phyloP scores from a whole-genome alignment of 2,329 filamentous ascomycete species.

The Zasmidium cellare region DNA sequence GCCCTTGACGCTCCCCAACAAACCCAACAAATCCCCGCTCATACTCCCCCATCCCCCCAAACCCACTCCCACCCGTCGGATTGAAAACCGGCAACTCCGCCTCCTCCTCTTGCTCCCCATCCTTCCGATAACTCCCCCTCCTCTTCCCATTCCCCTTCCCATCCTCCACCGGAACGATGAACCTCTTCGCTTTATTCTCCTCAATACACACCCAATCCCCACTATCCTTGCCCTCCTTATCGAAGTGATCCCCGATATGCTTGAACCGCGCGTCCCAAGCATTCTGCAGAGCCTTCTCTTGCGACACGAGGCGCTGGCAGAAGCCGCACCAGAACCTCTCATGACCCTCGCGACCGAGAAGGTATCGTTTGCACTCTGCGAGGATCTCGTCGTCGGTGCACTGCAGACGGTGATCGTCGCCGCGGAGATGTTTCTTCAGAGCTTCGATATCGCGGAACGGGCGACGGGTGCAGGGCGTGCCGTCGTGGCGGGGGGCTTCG shows the following conservation, averaged over 20 bases:
- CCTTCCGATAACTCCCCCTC: neutral
- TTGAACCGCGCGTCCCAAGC: slow-evolving; percentile 50
- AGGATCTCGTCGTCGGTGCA: slow-evolving; percentile 35
- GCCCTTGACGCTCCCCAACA: neutral
- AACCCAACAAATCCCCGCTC: neutral
- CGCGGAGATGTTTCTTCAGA: slow-evolving; percentile 63
- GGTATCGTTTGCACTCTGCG: slow-evolving; percentile 35
- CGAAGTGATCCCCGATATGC: slow-evolving; percentile 75
- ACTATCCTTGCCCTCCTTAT: slow-evolving; percentile 55
- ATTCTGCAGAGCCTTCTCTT: slow-evolving; percentile 45
- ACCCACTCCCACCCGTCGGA: neutral
- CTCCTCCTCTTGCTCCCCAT: slow-evolving; percentile 5
- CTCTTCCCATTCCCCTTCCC: slow-evolving; percentile 4
- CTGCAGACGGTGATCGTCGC: slow-evolving; percentile 46
- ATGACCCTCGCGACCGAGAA: slow-evolving; percentile 65
- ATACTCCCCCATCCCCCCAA: neutral
- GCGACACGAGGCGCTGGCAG: slow-evolving; percentile 60
- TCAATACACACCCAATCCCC: slow-evolving; percentile 56
- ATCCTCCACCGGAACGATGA: slow-evolving; percentile 12
- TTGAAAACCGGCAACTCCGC: neutral
- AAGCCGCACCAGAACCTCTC: slow-evolving; percentile 85
- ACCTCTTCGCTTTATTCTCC: slow-evolving; percentile 36
- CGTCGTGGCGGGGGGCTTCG: slow-evolving; percentile 28
- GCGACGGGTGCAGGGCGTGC: slow-evolving; percentile 55
- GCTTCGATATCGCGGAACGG: slow-evolving; percentile 59